Evolutionary conservation across 1,284 basidiomycete species (phyloP).

Genomic region (Peniophora sp.): DNA sequence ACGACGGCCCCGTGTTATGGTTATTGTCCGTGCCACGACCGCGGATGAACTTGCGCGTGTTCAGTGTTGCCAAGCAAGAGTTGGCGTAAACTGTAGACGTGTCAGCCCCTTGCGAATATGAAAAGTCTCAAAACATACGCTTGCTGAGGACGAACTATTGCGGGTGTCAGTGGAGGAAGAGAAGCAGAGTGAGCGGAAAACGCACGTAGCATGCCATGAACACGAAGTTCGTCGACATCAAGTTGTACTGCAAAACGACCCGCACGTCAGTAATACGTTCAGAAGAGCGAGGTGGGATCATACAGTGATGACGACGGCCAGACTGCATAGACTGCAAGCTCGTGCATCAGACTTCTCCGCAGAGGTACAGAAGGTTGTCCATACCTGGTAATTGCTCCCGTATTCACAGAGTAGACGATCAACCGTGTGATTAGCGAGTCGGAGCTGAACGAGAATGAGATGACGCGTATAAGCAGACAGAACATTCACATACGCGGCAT

Average conservation of each 20-base stretch:
- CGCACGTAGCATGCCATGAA: constrained; percentile 42
- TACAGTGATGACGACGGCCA: constrained; percentile 50
- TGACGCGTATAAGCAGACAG: not conserved
- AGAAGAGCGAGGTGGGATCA: constrained; percentile 11
- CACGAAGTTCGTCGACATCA: constrained; percentile 46
- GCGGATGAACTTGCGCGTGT: constrained; percentile 33
- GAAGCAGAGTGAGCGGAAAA: too few species aligned
- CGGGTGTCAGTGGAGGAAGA: too few species aligned
- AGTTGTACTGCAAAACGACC: constrained; percentile 48
- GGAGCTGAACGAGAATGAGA: constrained; percentile 28
- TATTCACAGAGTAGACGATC: constrained; percentile 49
- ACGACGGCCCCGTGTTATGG: constrained; percentile 27
- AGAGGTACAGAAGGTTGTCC: constrained; percentile 2
- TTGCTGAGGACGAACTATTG: constrained; percentile 49
- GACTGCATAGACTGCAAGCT: constrained; percentile 45
- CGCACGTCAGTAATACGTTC: not conserved
- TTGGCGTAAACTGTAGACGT: constrained; percentile 49
- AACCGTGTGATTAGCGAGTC: constrained; percentile 52
- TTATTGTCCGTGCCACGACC: constrained; percentile 35
- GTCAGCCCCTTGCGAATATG: constrained; percentile 1
- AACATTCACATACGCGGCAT: constrained; percentile 27
- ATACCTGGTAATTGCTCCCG: constrained; percentile 53
- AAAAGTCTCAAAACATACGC: constrained; percentile 29
- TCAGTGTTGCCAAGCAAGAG: constrained; percentile 56
- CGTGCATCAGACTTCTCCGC: not conserved